A percentile compares a stretch with the other conserved stretches of the same genome.
Conservation (phyloP, 2,329 filamentous ascomycete genomes). For the Apiospora arundinis region DNA sequence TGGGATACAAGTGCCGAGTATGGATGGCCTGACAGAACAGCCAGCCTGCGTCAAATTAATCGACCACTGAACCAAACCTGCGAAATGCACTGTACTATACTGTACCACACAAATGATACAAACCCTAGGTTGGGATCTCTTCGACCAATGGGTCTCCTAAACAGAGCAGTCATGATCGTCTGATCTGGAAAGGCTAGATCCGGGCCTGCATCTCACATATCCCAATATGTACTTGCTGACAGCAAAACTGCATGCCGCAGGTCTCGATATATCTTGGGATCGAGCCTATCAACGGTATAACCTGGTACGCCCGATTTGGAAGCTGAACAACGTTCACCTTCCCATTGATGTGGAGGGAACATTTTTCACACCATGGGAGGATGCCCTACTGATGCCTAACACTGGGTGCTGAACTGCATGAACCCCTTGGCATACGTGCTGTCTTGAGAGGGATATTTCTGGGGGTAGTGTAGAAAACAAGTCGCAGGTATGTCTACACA, state of each 20-base stretch:
- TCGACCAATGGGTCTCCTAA: background rate
- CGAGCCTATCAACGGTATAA: slow-evolving; percentile 11
- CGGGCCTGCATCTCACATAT: slow-evolving; percentile 9
- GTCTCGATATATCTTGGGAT: slow-evolving; percentile 9
- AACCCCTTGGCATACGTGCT: background rate
- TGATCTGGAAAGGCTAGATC: slow-evolving; percentile 16
- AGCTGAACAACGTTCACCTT: background rate
- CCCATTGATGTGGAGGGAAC: background rate
- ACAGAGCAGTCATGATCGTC: background rate
- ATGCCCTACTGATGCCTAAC: background rate
- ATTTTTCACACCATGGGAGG: background rate
- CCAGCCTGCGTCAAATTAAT: background rate
- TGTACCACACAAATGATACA: slow-evolving; percentile 1
- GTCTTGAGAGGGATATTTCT: background rate
- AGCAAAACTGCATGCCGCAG: background rate
- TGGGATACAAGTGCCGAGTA: background rate
- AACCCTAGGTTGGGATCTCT: background rate
- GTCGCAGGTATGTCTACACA: background rate
- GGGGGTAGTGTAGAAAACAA: background rate
- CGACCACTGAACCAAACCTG: slow-evolving; percentile 3
- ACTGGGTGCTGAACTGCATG: slow-evolving; percentile 1
- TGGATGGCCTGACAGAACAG: background rate
- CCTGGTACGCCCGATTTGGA: slow-evolving; percentile 1
- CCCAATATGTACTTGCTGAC: background rate
- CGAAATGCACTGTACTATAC: background rate